phyloP scores from a whole-genome alignment of 2,329 filamentous ascomycete species.

The Colletotrichum acutatum region DNA sequence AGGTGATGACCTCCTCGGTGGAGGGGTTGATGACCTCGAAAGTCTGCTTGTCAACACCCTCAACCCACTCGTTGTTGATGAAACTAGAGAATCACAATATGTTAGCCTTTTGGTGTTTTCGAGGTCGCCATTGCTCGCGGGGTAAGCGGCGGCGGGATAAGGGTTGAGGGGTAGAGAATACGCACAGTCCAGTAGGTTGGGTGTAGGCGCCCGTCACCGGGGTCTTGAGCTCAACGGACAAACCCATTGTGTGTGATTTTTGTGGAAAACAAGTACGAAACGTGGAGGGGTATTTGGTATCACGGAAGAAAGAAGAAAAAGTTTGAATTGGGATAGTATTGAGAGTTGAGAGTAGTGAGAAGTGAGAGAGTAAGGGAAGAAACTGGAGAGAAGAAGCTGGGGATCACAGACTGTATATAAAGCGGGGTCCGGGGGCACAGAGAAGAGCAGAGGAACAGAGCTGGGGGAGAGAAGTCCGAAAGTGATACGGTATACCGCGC shows the following conservation, averaged over 20 bases:
- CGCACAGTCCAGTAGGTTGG: slow-evolving; percentile 72
- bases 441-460: slow-evolving; percentile 1
- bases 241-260: slow-evolving; percentile 48
- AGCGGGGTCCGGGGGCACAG: slow-evolving; percentile 29
- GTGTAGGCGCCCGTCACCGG: slow-evolving; percentile 70
- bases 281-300: slow-evolving; percentile 28
- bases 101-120: not conserved
- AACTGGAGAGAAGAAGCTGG: not conserved
- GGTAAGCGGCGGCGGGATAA: not conserved
- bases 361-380: not conserved
- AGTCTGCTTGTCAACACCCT: slow-evolving; percentile 85
- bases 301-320: slow-evolving; percentile 13
- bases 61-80: slow-evolving; percentile 94
- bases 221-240: slow-evolving; percentile 74
- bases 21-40: slow-evolving; percentile 93
- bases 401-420: slow-evolving; percentile 34
- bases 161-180: slow-evolving; percentile 28
- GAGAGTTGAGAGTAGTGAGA: slow-evolving; percentile 12
- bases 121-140: not conserved
- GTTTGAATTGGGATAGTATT: not conserved
- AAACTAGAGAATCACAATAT: slow-evolving; percentile 64
- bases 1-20: slow-evolving; percentile 85
- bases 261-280: slow-evolving; percentile 13
- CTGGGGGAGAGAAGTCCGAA: slow-evolving; percentile 20
- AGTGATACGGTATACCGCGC: slow-evolving; percentile 1